These are phyloP conservation scores for Trichopus zeylanicus DNA, from an alignment of 116 monocot species.

Conservation along the genomic window DNA sequence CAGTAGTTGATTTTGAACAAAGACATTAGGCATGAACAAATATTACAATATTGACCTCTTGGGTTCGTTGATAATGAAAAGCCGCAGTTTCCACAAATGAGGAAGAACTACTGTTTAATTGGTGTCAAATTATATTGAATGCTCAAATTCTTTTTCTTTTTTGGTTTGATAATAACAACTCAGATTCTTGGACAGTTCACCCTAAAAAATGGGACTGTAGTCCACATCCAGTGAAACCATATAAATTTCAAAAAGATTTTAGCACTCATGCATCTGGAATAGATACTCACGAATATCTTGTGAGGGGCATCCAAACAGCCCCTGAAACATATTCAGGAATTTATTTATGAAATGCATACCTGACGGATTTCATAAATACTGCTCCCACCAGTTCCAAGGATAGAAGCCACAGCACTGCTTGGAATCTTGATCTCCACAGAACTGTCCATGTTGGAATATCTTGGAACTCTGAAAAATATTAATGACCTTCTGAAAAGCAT, in stretches of 20 bases:
- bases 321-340: no score
- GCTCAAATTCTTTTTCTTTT: not conserved
- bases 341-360: constrained; percentile 20
- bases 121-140: not conserved
- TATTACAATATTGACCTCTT: not conserved
- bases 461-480: constrained; percentile 4
- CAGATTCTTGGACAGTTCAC: no score
- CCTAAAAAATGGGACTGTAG: no score
- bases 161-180: not conserved
- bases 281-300: no score
- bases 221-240: no score
- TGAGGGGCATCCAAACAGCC: no score
- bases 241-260: no score
- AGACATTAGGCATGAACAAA: not conserved
- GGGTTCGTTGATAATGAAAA: constrained; percentile 2
- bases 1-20: not conserved
- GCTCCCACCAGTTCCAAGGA: constrained; percentile 31
- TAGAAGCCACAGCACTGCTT: constrained; percentile 21
- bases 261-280: no score
- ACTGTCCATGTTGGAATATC: constrained; percentile 21
- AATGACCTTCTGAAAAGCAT: not conserved
- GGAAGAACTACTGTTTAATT: not conserved
- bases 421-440: constrained; percentile 48
- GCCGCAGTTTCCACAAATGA: not conserved
- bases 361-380: constrained; percentile 40